Percentiles rank a stretch among this genome's conserved stretches.
phyloP scores from a whole-genome alignment of 2,329 filamentous ascomycete genomes.

The Thelonectria discophora region DNA sequence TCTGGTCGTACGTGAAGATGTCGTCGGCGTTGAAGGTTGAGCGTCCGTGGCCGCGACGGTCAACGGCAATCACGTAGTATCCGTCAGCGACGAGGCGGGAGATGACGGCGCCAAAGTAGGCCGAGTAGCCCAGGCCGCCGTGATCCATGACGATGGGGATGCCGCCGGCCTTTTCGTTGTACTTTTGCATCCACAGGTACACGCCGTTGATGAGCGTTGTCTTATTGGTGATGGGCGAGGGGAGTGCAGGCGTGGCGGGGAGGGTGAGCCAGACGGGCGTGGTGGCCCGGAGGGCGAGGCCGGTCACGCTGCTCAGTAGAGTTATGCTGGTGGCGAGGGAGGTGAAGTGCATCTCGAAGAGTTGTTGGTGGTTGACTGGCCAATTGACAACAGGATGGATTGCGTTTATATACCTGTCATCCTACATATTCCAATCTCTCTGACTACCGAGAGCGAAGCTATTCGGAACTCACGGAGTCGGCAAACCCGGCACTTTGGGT shows the following conservation, averaged over 20 bases:
- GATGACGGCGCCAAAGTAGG: constrained; percentile 53
- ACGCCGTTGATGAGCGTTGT: constrained; percentile 48
- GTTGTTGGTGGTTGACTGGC: neutral
- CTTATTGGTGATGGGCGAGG: constrained; percentile 44
- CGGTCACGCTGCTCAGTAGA: constrained; percentile 17
- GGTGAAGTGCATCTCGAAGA: constrained; percentile 3
- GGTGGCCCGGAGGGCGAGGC: constrained; percentile 38
- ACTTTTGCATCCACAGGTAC: constrained; percentile 53
- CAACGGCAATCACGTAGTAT: constrained; percentile 52
- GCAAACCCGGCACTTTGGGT: constrained; percentile 2
- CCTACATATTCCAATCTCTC: no score
- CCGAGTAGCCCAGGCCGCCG: constrained; percentile 53
- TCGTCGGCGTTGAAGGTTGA: constrained; percentile 48
- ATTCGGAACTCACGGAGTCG: neutral
- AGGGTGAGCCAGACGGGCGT: constrained; percentile 47
- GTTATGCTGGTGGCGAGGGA: constrained; percentile 8
- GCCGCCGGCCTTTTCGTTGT: constrained; percentile 47
- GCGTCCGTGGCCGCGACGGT: constrained; percentile 53
- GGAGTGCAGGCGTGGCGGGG: constrained; percentile 50
- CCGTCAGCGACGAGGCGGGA: constrained; percentile 43
- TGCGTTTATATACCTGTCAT: neutral
- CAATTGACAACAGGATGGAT: neutral
- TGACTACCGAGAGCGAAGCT: neutral
- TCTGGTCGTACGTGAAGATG: constrained; percentile 50
- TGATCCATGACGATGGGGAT: constrained; percentile 51